Percentiles rank a stretch among this genome's conserved stretches.
Conservation (phyloP, 306 rosid species). For the Clitoria ternatea region DNA sequence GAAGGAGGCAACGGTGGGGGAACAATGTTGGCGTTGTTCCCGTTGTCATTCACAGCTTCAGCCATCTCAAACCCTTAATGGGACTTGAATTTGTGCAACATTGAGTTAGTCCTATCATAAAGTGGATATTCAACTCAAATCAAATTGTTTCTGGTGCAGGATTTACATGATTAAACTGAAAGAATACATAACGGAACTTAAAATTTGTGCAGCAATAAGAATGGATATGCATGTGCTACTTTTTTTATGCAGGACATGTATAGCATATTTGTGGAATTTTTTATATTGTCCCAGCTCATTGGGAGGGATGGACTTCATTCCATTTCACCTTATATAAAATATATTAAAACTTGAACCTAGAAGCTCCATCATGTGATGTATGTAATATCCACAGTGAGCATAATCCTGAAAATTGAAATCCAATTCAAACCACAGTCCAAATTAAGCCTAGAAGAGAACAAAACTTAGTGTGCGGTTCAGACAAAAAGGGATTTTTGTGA, state of each 20-base stretch:
- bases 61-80: too few species aligned
- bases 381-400: not conserved
- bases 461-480: not conserved
- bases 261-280: not conserved
- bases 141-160: too few species aligned
- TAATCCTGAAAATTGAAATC: conserved; percentile 1
- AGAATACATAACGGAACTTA: not conserved
- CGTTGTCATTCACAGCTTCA: too few species aligned
- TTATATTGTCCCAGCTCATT: not conserved
- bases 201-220: not conserved
- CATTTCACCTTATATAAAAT: not conserved
- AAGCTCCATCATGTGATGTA: conserved; percentile 9
- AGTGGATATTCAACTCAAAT: too few species aligned
- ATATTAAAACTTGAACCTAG: conserved; percentile 6
- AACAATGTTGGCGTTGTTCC: too few species aligned
- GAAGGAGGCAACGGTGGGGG: too few species aligned
- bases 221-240: not conserved
- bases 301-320: not conserved
- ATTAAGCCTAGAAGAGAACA: not conserved
- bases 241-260: not conserved
- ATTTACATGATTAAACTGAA: too few species aligned
- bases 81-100: not conserved
- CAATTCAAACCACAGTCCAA: not conserved
- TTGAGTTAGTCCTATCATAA: too few species aligned
- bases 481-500: not conserved